A percentile compares a stretch with the other conserved stretches of the same genome.
phyloP scores from a whole-genome alignment of 2,329 filamentous ascomycete genomes.

The Neoarthrinium moseri region DNA sequence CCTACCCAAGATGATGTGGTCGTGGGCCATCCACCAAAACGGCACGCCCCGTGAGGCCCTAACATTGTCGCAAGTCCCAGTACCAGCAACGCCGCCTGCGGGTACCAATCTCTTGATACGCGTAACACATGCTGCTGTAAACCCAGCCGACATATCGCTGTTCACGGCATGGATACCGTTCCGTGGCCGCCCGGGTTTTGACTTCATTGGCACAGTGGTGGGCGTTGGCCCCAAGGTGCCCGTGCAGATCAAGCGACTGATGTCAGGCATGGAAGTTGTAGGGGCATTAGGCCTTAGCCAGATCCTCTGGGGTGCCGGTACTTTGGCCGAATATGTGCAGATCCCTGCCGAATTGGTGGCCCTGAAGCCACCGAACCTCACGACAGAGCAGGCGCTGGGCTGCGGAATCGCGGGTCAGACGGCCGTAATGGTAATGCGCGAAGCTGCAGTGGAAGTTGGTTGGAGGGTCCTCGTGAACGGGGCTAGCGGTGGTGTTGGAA shows the following conservation, averaged over 20 bases:
- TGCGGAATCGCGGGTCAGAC: conserved; percentile 11
- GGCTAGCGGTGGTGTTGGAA: conserved; percentile 12
- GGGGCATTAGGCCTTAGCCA: conserved; percentile 10
- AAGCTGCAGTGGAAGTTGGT: conserved; percentile 1
- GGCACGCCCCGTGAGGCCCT: conserved; percentile 9
- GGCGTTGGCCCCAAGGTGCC: conserved; percentile 3
- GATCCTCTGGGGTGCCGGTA: conserved; percentile 9
- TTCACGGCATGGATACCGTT: conserved; percentile 12
- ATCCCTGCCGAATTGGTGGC: conserved; percentile 9
- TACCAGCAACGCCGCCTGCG: conserved; percentile 2
- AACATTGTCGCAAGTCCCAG: background rate
- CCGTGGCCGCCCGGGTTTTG: conserved; percentile 10
- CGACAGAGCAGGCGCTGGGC: background rate
- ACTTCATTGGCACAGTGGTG: conserved; percentile 11
- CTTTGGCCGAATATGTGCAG: conserved; percentile 9
- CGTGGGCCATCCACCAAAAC: conserved; percentile 6
- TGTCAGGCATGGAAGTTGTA: conserved; percentile 7
- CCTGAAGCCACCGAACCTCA: background rate
- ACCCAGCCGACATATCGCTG: conserved; percentile 11
- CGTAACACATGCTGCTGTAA: conserved; percentile 12
- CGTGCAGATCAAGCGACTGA: background rate
- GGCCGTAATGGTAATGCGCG: conserved; percentile 7
- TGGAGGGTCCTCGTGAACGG: conserved; percentile 11
- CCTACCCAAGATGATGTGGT: conserved; percentile 10
- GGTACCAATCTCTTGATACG: conserved; percentile 10